Evolutionary conservation across 257 asterid genomes (phyloP), one percentile per base, ranked within the genome.

Genomic region (Plectranthus barbatus): DNA sequence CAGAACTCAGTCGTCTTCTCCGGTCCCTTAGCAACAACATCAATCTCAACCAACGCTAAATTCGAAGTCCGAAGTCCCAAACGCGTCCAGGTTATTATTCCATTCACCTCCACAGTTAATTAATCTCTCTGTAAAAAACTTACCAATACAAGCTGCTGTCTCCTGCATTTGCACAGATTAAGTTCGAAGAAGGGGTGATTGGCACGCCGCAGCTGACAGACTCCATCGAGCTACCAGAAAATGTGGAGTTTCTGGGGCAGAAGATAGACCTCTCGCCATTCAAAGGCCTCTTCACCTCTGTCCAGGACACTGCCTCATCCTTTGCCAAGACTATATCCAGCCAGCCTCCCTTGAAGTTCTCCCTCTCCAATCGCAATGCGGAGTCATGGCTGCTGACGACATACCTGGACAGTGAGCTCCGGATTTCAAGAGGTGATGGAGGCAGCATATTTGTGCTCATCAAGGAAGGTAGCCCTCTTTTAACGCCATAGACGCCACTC

Each of bases 341-440:
- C 82, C 94, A 34, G 29, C 95, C 97, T 2, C 97, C 97, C 1
- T 18, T 90, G 68, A 90, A 93, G 75, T 80, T 93, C 63, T 72
- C 96, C 17, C 62, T 93, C 72, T 47, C 90, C 41, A 67, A 60
- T 49, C 74, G 54, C 48, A 82, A 79, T 0, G 84, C 87, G 0
- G 90, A 85, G 74, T 93, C 96, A 6, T 93, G 97, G 99, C 80
- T 93, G 67, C 85, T 93, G 54, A 93, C 97, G 0, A 93, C 99
- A 0, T 93, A 85, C 83, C 90, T 93, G 10, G 97, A 89, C 48
- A 50, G 74, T 0, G 96, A 90, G 72, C 94, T 93, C 51, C 82
- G 97, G 3, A 87, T 93, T 59, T 87, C 97, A 10, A 78, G 95
- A 67, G 95, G 96, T 29, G 97, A 87, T 61, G 97, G 85, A 11